Conservation (phyloP, 2,329 filamentous ascomycete species). For the Chrysoporthe austroafricana region DNA sequence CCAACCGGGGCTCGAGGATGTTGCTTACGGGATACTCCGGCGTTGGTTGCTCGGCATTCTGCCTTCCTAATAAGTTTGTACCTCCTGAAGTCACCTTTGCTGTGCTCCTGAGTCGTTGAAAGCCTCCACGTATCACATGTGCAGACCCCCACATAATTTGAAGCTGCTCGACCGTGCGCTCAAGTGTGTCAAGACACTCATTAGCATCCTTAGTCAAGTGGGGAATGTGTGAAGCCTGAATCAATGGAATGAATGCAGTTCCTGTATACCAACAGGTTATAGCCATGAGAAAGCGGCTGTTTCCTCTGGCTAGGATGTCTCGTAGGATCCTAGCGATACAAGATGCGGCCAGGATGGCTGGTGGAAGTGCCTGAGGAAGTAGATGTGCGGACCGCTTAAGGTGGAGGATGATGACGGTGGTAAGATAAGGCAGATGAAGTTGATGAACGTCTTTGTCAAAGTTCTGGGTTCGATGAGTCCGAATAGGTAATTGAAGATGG, state of each 20-base stretch:
- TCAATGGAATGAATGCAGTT: constrained; percentile 45
- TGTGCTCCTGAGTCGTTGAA: constrained; percentile 34
- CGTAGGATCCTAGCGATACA: constrained; percentile 44
- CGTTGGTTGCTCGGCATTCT: background rate
- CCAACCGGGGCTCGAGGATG: background rate
- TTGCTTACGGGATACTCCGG: background rate
- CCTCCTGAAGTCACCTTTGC: background rate
- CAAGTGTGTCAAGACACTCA: constrained; percentile 40
- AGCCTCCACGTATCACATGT: constrained; percentile 39
- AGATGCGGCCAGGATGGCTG: constrained; percentile 43
- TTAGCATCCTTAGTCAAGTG: constrained; percentile 38
- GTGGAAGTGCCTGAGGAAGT: constrained; percentile 42
- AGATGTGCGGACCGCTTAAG: constrained; percentile 41
- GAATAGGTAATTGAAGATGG: constrained; percentile 40
- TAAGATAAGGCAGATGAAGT: constrained; percentile 46
- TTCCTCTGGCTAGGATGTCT: constrained; percentile 44
- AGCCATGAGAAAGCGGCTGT: constrained; percentile 45
- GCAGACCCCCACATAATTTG: constrained; percentile 43
- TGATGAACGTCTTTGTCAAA: constrained; percentile 46
- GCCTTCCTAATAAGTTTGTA: background rate
- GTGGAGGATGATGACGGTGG: constrained; percentile 46
- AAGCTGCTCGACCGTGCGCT: constrained; percentile 39
- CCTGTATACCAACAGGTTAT: constrained; percentile 49
- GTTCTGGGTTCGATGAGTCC: constrained; percentile 34
- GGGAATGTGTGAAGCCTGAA: constrained; percentile 43